These are phyloP conservation scores for Aureobasidium sp. DNA, from an alignment of 2,329 filamentous ascomycete genomes.

Conservation along the genomic window DNA sequence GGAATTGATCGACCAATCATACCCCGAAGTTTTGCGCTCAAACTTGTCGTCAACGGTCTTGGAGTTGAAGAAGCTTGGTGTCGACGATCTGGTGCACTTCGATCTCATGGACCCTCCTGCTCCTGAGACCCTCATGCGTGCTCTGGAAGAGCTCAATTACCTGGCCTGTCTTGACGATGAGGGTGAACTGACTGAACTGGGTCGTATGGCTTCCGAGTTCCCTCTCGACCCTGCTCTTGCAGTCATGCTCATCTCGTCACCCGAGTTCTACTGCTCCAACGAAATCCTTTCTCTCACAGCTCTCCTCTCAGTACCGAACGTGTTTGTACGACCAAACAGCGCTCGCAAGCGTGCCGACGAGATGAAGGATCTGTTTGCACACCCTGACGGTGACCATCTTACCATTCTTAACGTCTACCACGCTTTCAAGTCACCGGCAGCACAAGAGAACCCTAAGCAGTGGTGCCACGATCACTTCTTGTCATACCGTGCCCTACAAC, in stretches of 20 bases:
- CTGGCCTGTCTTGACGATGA: constrained; percentile 94
- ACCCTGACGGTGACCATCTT: constrained; percentile 89
- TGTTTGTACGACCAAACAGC: constrained; percentile 81
- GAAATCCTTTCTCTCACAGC: constrained; percentile 94
- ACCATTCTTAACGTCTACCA: constrained; percentile 97
- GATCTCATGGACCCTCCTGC: constrained; percentile 98
- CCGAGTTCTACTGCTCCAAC: constrained; percentile 98
- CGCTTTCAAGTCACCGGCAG: constrained; percentile 74
- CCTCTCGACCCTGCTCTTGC: constrained; percentile 89
- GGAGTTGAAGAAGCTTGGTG: constrained; percentile 93
- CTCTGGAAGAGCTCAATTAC: constrained; percentile 95
- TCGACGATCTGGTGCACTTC: constrained; percentile 94
- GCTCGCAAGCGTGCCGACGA: constrained; percentile 89
- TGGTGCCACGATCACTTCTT: constrained; percentile 99
- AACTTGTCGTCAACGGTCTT: constrained; percentile 93
- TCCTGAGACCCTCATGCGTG: constrained; percentile 96
- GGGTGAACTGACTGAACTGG: constrained; percentile 80
- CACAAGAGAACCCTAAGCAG: constrained; percentile 68
- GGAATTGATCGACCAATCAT: constrained; percentile 93
- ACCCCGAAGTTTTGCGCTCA: constrained; percentile 90
- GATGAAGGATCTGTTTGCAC: constrained; percentile 92
- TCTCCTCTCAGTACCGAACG: constrained; percentile 85
- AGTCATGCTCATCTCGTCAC: constrained; percentile 95
- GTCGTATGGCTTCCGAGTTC: constrained; percentile 85
- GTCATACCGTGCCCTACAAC: constrained; percentile 78